Conservation (phyloP, 805 yeast species). For the Candida easanensis region DNA sequence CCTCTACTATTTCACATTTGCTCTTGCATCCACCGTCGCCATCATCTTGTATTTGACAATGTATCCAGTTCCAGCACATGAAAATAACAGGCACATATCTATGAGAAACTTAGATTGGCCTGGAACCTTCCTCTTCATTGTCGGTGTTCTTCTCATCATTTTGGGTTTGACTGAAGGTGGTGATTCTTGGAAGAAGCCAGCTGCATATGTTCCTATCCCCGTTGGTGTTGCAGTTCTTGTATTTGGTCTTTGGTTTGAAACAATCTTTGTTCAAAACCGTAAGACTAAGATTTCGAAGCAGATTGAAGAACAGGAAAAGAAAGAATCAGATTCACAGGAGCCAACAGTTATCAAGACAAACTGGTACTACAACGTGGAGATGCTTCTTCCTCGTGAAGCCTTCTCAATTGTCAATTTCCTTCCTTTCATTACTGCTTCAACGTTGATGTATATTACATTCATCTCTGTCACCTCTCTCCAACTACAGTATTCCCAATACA, state of each 20-base stretch:
- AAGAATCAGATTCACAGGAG: not conserved
- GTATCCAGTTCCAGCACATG: not conserved
- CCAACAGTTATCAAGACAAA: not conserved
- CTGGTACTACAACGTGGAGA: conserved; percentile 8
- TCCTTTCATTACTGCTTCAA: conserved; percentile 20
- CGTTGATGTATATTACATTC: conserved; percentile 20
- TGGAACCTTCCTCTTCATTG: conserved; percentile 32
- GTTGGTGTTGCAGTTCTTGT: conserved; percentile 35
- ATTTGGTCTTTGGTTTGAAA: conserved; percentile 31
- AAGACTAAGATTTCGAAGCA: conserved; percentile 4
- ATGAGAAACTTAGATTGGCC: conserved; percentile 34
- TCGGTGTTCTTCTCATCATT: conserved; percentile 37
- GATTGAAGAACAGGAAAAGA: not conserved
- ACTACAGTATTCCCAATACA: conserved; percentile 28
- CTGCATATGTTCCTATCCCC: conserved; percentile 39
- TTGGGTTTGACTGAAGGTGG: conserved; percentile 47
- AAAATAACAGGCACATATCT: conserved; percentile 7
- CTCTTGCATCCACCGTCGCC: conserved; percentile 23
- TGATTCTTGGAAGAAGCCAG: conserved; percentile 37
- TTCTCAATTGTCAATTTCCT: conserved; percentile 28
- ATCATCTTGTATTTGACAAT: conserved; percentile 29
- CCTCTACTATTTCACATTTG: conserved; percentile 38
- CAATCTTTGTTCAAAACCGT: conserved; percentile 16
- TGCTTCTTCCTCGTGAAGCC: conserved; percentile 29
- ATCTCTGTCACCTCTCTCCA: conserved; percentile 20